Evolutionary conservation across 2,329 filamentous ascomycete genomes (phyloP), one percentile per base, ranked within the genome.

Genomic region (Pseudogymnoascus sp.): DNA sequence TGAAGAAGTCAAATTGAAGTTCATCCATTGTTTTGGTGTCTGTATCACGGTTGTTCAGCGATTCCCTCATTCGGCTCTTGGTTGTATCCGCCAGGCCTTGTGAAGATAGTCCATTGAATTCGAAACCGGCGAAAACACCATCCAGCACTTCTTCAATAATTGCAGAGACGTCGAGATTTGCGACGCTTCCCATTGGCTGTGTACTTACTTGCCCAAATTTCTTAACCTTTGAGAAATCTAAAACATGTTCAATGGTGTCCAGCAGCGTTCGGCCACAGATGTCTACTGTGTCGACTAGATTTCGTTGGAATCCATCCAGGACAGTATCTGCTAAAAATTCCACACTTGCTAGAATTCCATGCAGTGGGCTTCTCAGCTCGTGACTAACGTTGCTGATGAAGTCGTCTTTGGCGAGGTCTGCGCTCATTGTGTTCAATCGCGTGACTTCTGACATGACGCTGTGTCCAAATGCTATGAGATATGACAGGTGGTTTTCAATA

Each of bases 221-320:
- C 65, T 80, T 79, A 60, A 86, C 80, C 64, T 85, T 84, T 59
- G 79, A 80, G 60, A 79, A 84, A 60, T 80, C 78, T 0, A 81
- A 73, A 1, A 82, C 72, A 48, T 81, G 80, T 55, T 83, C 79
- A 12, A 80, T 77, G 0, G 80, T 82, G 64, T 83, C 79, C 0
- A 82, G 73, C 1, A 84, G 72, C 0, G 81, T 83, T 21, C 76
- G 74, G 2, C 78, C 77, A 36, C 79, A 83, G 1, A 75, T 78
- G 59, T 82, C 77, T 42, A 84, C 78, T 0, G 78, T 78, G 4
- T 78, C 73, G 0, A 80, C 69, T 1, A 79, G 72, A 10, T 78
- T 76, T 9, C 74, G 71, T 63, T 83, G 81, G 2, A 75, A 76
- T 1, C 72, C 71, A 60, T 75, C 74, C 1, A 83, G 71, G 0